phyloP scores from a whole-genome alignment of 1,139 yeast species.

The Kluyveromyces sp. region DNA sequence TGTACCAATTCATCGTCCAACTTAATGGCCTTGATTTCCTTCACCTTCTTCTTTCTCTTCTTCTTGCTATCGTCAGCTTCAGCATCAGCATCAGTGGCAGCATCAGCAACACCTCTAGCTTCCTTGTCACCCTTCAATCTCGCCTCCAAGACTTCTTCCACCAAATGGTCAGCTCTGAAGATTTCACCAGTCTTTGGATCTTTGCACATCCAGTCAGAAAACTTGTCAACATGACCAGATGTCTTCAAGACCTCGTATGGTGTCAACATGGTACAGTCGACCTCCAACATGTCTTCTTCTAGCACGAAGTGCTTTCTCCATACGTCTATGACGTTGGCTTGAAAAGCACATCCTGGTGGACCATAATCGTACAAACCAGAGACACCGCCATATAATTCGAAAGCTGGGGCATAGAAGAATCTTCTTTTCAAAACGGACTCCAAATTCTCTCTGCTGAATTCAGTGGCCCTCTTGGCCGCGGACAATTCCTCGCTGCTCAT shows the following conservation, averaged over 20 bases:
- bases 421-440: conserved; percentile 91
- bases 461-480: conserved; percentile 40
- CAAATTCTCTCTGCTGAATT: conserved; percentile 73
- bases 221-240: conserved; percentile 98
- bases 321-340: conserved; percentile 85
- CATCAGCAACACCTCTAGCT: conserved; percentile 70
- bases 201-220: conserved; percentile 98
- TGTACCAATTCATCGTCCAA: conserved; percentile 70
- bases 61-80: conserved; percentile 64
- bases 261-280: conserved; percentile 95
- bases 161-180: conserved; percentile 96
- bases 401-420: conserved; percentile 95
- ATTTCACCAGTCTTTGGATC: conserved; percentile 95
- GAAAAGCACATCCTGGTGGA: conserved; percentile 98
- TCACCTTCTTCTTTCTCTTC: conserved; percentile 93
- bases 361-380: conserved; percentile 98
- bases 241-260: conserved; percentile 97
- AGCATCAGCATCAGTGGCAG: conserved; percentile 51
- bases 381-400: conserved; percentile 97
- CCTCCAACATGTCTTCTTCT: conserved; percentile 98
- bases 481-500: conserved; percentile 31
- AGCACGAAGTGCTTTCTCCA: conserved; percentile 98
- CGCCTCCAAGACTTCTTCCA: conserved; percentile 93
- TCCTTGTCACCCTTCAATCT: conserved; percentile 94
- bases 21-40: conserved; percentile 84